Conservation (phyloP, 2,329 filamentous ascomycete genomes). For the Geosmithia flava region DNA sequence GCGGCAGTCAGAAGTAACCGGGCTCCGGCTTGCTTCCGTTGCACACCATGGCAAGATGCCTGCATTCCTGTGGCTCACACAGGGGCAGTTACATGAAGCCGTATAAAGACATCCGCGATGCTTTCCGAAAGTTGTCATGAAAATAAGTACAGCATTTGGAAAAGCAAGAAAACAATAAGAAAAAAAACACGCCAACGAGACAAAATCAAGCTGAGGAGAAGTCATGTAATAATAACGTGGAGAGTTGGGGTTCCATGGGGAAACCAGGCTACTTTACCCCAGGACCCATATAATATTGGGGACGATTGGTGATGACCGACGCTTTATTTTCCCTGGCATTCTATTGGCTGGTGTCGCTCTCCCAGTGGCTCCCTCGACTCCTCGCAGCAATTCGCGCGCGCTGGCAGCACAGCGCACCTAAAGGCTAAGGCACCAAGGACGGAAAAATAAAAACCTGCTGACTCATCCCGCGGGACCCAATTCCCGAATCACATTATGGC, state of each 20-base stretch:
- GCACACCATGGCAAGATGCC: neutral
- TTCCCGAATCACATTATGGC: conserved; percentile 22
- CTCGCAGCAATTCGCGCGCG: neutral
- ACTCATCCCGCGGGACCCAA: conserved; percentile 11
- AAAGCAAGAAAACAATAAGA: no score
- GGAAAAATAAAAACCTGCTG: neutral
- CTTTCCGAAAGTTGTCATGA: neutral
- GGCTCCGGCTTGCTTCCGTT: neutral
- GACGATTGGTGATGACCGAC: neutral
- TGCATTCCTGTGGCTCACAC: neutral
- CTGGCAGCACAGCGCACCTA: neutral
- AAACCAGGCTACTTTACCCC: neutral
- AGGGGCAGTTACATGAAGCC: neutral
- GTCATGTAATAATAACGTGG: neutral
- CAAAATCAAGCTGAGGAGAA: no score
- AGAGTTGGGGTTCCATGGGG: neutral
- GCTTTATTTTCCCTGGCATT: neutral
- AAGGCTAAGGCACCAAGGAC: neutral
- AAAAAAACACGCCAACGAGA: no score
- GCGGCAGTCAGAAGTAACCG: neutral
- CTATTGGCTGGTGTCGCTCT: neutral
- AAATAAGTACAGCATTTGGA: no score
- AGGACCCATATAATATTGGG: neutral
- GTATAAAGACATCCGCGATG: neutral
- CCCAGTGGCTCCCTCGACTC: no score